A percentile compares a stretch with the other conserved stretches of the same genome.
phyloP scores from a whole-genome alignment of 2,329 filamentous ascomycete species.

The Claviceps spartinae region DNA sequence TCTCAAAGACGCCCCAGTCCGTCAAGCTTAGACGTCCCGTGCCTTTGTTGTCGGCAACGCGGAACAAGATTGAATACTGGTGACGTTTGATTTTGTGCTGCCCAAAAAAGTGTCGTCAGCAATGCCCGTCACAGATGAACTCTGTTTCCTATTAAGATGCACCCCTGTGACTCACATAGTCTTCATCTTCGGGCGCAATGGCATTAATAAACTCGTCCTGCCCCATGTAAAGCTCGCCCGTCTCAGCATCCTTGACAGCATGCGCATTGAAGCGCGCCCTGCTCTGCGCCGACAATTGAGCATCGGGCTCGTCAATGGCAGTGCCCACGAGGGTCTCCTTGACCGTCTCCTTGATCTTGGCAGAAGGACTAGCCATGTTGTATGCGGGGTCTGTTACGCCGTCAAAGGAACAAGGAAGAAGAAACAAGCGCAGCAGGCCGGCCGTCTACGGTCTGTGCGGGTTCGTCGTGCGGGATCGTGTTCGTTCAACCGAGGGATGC shows the following conservation, averaged over 20 bases:
- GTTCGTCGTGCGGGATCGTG: too few relatives aligned
- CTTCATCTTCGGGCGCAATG: slow-evolving; percentile 72
- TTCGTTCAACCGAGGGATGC: too few relatives aligned
- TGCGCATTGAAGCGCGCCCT: slow-evolving; percentile 63
- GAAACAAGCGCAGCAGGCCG: neutral
- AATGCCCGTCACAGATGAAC: too few relatives aligned
- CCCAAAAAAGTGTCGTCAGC: neutral
- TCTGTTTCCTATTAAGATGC: neutral
- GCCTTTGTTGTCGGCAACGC: slow-evolving; percentile 69
- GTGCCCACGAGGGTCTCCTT: slow-evolving; percentile 66
- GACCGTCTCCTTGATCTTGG: slow-evolving; percentile 52
- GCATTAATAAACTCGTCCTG: slow-evolving; percentile 83
- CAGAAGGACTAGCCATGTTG: slow-evolving; percentile 25
- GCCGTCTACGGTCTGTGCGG: too few relatives aligned
- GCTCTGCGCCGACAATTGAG: slow-evolving; percentile 59
- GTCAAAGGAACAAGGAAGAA: neutral
- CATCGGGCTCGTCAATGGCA: slow-evolving; percentile 28
- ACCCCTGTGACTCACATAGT: slow-evolving; percentile 58
- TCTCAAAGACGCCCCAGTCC: slow-evolving; percentile 91
- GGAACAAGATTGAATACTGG: slow-evolving; percentile 89
- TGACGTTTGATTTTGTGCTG: slow-evolving; percentile 97
- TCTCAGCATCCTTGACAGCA: slow-evolving; percentile 60
- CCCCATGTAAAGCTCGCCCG: slow-evolving; percentile 68
- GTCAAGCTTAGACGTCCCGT: slow-evolving; percentile 61
- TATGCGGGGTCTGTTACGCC: too few relatives aligned